Conservation (phyloP, 1,284 basidiomycete species). For the Sutorius eximius region DNA sequence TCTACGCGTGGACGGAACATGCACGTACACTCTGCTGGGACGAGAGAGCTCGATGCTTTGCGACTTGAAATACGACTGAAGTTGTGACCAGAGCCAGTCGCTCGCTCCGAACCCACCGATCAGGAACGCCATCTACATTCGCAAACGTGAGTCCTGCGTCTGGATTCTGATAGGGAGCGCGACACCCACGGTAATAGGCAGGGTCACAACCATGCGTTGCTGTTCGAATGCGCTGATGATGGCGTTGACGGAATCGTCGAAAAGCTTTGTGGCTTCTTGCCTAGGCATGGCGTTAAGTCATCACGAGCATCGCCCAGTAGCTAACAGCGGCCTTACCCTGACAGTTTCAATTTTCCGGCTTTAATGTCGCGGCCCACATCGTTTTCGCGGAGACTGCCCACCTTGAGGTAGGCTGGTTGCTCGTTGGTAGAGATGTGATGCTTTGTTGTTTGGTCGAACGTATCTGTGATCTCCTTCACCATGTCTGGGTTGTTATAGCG, state of each 20-base stretch:
- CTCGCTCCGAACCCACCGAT: too few species aligned
- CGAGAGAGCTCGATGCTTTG: too few species aligned
- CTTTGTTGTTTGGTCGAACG: constrained; percentile 1
- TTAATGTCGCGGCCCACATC: neutral
- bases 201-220: neutral
- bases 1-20: too few species aligned
- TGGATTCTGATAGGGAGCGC: too few species aligned
- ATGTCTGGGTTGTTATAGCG: neutral
- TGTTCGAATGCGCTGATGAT: constrained; percentile 1
- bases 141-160: too few species aligned
- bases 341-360: neutral
- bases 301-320: too few species aligned
- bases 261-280: neutral
- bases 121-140: too few species aligned
- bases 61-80: too few species aligned
- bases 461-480: neutral
- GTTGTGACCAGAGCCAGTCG: too few species aligned
- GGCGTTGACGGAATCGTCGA: neutral
- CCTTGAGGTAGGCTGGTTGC: neutral
- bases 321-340: neutral
- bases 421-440: neutral
- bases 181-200: too few species aligned
- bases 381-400: neutral
- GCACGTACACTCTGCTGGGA: too few species aligned
- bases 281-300: neutral